These are phyloP conservation scores for Clavaria fumosa DNA, from an alignment of 768 basidiomycete genomes.

Conservation along the genomic window DNA sequence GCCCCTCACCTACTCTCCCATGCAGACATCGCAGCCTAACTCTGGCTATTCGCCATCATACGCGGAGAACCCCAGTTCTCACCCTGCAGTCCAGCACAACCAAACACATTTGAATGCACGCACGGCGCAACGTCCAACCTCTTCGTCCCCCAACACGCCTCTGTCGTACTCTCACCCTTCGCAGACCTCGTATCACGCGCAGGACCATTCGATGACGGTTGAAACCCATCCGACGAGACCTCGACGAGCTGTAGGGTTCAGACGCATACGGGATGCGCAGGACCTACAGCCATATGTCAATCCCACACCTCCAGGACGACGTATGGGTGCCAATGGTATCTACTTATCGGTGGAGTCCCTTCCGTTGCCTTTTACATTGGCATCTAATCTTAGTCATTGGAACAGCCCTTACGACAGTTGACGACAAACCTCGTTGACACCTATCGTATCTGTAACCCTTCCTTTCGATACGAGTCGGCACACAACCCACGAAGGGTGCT, in stretches of 20 bases:
- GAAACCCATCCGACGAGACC: constrained; percentile 36
- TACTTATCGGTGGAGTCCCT: constrained; percentile 63
- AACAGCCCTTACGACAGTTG: constrained; percentile 46
- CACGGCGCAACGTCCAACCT: constrained; percentile 33
- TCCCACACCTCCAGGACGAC: constrained; percentile 42
- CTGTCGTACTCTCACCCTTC: constrained; percentile 46
- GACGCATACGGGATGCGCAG: constrained; percentile 56
- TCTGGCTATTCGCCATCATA: constrained; percentile 30
- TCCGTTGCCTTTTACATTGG: not conserved
- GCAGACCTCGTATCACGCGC: constrained; percentile 37
- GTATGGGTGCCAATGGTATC: constrained; percentile 63
- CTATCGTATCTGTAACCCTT: constrained; percentile 87
- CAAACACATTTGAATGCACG: constrained; percentile 38
- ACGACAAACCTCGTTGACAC: constrained; percentile 84
- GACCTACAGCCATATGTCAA: constrained; percentile 71
- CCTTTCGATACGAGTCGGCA: constrained; percentile 86
- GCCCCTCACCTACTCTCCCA: constrained; percentile 41
- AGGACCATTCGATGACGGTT: constrained; percentile 61
- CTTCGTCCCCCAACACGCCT: constrained; percentile 59
- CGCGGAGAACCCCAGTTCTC: constrained; percentile 49
- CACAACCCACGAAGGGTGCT: constrained; percentile 93
- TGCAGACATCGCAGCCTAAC: constrained; percentile 25
- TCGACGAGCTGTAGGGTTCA: constrained; percentile 60
- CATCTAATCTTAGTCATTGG: not conserved
- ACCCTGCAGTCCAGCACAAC: constrained; percentile 33